A percentile compares a stretch with the other conserved stretches of the same genome.
Evolutionary conservation across 2,329 filamentous ascomycete species (phyloP).

Genomic region (Verticillium klebahnii): DNA sequence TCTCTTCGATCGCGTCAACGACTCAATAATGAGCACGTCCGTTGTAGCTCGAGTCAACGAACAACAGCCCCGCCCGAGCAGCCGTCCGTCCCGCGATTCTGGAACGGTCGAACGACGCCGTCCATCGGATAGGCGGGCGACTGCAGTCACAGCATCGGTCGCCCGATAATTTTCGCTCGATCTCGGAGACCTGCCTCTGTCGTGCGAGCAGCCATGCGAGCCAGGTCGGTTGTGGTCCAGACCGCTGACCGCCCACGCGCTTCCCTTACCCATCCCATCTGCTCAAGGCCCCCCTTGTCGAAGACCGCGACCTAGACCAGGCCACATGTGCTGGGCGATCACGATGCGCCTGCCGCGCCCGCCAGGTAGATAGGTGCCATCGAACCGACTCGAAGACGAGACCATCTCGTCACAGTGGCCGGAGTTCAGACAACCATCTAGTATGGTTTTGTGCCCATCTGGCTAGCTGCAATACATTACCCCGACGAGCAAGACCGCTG

Average conservation of each 20-base stretch:
- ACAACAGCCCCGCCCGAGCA: neutral
- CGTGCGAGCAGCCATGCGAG: neutral
- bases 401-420: neutral
- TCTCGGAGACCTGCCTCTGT: neutral
- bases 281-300: neutral
- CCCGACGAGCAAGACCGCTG: neutral
- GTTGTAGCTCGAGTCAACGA: neutral
- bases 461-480: neutral
- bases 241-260: neutral
- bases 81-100: neutral
- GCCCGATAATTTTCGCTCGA: neutral
- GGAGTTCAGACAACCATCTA: neutral
- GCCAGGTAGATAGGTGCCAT: neutral
- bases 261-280: neutral
- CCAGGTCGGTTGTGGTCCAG: neutral
- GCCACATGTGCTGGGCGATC: neutral
- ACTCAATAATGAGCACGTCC: neutral
- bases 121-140: too few species aligned
- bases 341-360: neutral
- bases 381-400: neutral
- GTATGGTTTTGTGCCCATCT: neutral
- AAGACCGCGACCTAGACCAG: neutral
- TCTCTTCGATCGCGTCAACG: neutral
- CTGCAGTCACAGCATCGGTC: neutral
- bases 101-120: neutral